Evolutionary conservation across 2,329 filamentous ascomycete genomes (phyloP).

Genomic region (Botrytis medusae): DNA sequence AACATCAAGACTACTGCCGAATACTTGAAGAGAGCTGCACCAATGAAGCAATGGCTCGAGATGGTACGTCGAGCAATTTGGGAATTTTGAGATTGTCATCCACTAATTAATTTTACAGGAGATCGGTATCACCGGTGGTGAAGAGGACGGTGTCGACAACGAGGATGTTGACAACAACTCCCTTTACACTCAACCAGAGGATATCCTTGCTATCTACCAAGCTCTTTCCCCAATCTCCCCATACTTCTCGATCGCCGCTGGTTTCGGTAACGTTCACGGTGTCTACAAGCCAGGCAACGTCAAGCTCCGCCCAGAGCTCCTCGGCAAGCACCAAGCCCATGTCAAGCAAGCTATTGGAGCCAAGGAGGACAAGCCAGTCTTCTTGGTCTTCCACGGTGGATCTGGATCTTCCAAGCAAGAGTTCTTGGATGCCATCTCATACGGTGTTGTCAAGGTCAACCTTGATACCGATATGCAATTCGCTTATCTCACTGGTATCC

Average conservation of each 20-base stretch:
- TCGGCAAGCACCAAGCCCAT: constrained; percentile 93
- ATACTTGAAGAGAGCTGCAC: constrained; percentile 91
- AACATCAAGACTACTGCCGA: constrained; percentile 91
- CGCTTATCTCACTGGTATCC: constrained; percentile 88
- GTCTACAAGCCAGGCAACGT: constrained; percentile 99
- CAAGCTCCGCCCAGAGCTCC: constrained; percentile 91
- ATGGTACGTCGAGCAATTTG: constrained; percentile 61
- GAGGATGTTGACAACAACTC: constrained; percentile 95
- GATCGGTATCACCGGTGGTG: constrained; percentile 93
- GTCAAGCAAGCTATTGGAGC: constrained; percentile 76
- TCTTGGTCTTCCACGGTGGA: constrained; percentile 99
- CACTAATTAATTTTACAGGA: constrained; percentile 47
- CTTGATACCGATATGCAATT: constrained; percentile 97
- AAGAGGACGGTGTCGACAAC: constrained; percentile 99
- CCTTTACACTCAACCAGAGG: constrained; percentile 96
- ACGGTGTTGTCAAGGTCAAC: constrained; percentile 99
- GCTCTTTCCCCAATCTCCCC: constrained; percentile 81
- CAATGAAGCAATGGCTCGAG: constrained; percentile 99
- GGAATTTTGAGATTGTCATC: constrained; percentile 2
- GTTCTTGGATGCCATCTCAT: constrained; percentile 82
- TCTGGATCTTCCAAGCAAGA: constrained; percentile 89
- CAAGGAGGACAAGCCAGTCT: constrained; percentile 85
- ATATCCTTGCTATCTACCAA: constrained; percentile 90
- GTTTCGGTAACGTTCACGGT: constrained; percentile 98
- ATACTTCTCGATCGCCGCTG: constrained; percentile 97